Base-by-base conservation (phyloP, 2,329 filamentous ascomycete species). In the Emergomyces pasteurianus region DNA sequence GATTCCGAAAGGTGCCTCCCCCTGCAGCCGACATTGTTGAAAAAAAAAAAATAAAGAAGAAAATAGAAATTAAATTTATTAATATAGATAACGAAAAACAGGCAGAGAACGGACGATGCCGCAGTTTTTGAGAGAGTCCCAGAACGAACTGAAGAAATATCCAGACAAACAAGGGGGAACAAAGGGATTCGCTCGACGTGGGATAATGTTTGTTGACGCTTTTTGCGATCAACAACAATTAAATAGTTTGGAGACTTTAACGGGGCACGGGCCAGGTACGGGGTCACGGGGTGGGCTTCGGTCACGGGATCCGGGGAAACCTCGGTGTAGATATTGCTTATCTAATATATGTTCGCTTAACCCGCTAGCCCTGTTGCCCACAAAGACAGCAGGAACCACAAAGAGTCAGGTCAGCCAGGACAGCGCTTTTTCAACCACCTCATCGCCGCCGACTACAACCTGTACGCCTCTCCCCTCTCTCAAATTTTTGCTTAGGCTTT, bases 11-110 rank as follows among this genome's bases (percentile, higher is more conserved):
- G 60, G 83, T 85, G 67, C 83, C 83, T 61, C 50, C 55, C 61
- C 61, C 59, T 60, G 81, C 78, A 68, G 79, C 75, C 67, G 83
- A 85, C 83, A 86, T 86, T 67, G 63, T 76, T 71, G 59, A 42
- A 38, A 56, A 67, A 42, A 62, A 63, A 63, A 42, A 62, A 62
- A 63, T 63, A 64, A 65, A 57, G n/a, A 61, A 12, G 16, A 46
- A n/a, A 26, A 21, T 18, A 21, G 26, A 23, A 16, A 31, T 16
- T 53, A 34, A 28, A 14, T 18, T 14, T n/a, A 34, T 18, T 31
- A 40, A n/a, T 31, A 26, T 1, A 23, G 55, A 31, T n/a, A n/a
- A 10, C 6, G 12, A 34, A 40, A 3, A 8, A 28, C 10, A 18
- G 18, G 9, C 21, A 28, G 21, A 42, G 31, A 40, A 42, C 12